These are phyloP conservation scores for Talaromyces sp. DNA, from an alignment of 2,329 filamentous ascomycete genomes.

Conservation along the genomic window DNA sequence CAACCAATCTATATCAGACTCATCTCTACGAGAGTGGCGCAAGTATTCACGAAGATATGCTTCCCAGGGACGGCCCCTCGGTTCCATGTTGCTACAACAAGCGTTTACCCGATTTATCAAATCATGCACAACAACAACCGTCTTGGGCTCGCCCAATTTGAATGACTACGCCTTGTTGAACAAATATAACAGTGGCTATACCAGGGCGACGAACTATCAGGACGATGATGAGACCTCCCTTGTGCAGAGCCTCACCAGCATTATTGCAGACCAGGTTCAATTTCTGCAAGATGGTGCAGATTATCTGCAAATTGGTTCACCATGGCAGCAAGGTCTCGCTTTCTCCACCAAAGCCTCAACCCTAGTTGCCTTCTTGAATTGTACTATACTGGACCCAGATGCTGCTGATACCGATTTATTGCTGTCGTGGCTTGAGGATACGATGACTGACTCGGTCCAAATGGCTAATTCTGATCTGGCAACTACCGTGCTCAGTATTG, in stretches of 20 bases:
- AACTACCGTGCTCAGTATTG: constrained; percentile 69
- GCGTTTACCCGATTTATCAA: constrained; percentile 83
- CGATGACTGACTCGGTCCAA: constrained; percentile 70
- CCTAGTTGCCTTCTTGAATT: constrained; percentile 79
- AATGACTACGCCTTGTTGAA: constrained; percentile 65
- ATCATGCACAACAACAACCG: constrained; percentile 68
- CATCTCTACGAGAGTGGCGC: constrained; percentile 76
- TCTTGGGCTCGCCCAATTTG: constrained; percentile 57
- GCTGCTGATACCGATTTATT: constrained; percentile 73
- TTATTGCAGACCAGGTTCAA: constrained; percentile 77
- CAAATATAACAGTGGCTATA: constrained; percentile 51
- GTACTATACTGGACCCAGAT: constrained; percentile 74
- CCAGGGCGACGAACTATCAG: constrained; percentile 9
- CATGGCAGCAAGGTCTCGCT: constrained; percentile 80
- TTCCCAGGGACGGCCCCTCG: constrained; percentile 70
- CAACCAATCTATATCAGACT: constrained; percentile 64
- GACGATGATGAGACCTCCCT: constrained; percentile 36
- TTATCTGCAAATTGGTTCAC: constrained; percentile 78
- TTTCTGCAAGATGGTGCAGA: constrained; percentile 84
- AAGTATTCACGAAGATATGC: constrained; percentile 79
- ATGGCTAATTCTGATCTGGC: constrained; percentile 77
- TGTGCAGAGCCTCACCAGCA: constrained; percentile 58
- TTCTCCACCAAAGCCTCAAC: constrained; percentile 80
- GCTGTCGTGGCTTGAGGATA: constrained; percentile 79
- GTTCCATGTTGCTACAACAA: constrained; percentile 84